phyloP scores from a whole-genome alignment of 768 basidiomycete genomes.

The Termitomyces sp. region DNA sequence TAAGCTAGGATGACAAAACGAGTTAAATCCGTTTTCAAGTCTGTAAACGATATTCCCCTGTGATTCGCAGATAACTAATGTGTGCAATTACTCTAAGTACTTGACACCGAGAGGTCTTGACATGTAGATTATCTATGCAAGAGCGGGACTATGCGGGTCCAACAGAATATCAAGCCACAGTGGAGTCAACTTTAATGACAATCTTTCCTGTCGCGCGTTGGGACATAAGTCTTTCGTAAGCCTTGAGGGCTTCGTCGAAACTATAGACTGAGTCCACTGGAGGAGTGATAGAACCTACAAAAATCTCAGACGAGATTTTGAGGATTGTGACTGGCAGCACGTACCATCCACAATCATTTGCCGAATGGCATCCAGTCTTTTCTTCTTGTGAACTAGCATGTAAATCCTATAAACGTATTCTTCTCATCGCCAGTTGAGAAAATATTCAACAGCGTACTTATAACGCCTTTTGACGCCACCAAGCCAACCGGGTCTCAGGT shows the following conservation, averaged over 20 bases:
- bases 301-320: background rate
- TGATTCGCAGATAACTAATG: background rate
- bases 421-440: background rate
- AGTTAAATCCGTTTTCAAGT: background rate
- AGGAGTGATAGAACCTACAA: constrained; percentile 43
- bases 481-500: constrained; percentile 39
- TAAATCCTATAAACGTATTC: constrained; percentile 23
- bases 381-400: constrained; percentile 21
- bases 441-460: constrained; percentile 28
- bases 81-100: background rate
- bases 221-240: constrained; percentile 57
- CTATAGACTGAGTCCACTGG: constrained; percentile 53
- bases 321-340: background rate
- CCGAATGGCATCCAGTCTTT: constrained; percentile 30
- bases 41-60: background rate
- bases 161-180: background rate
- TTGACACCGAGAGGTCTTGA: background rate
- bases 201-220: constrained; percentile 60
- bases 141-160: background rate
- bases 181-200: constrained; percentile 41
- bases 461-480: constrained; percentile 47
- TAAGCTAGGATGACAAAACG: background rate
- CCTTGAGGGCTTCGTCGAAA: constrained; percentile 52
- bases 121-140: background rate
- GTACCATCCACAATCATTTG: constrained; percentile 38